Evolutionary conservation across 805 yeast species (phyloP).

Genomic region (Zygotorulaspora chibaensis): DNA sequence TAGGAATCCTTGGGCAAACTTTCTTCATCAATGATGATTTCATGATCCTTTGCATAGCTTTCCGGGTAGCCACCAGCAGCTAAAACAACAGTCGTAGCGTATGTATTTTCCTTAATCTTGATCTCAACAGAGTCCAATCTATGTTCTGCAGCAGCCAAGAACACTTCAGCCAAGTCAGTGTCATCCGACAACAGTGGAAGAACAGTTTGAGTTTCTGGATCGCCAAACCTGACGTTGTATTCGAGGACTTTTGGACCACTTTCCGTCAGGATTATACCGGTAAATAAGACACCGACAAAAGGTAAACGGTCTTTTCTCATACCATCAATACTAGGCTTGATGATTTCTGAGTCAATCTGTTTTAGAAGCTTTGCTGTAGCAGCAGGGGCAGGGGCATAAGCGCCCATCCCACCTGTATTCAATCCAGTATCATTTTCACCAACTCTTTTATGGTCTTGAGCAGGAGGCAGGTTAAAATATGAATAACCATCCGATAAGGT

Average conservation of each 20-base stretch:
- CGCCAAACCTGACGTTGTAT: slow-evolving; percentile 97
- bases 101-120: slow-evolving; percentile 50
- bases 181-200: slow-evolving; percentile 76
- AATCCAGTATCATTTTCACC: slow-evolving; percentile 92
- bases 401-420: slow-evolving; percentile 99
- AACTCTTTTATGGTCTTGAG: slow-evolving; percentile 96
- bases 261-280: slow-evolving; percentile 89
- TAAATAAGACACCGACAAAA: slow-evolving; percentile 91
- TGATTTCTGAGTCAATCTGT: slow-evolving; percentile 66
- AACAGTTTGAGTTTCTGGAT: slow-evolving; percentile 98
- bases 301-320: slow-evolving; percentile 95
- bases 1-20: slow-evolving; percentile 43
- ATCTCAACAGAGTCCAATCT: slow-evolving; percentile 78
- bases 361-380: slow-evolving; percentile 73
- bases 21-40: slow-evolving; percentile 49
- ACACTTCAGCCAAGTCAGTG: slow-evolving; percentile 89
- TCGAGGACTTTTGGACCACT: slow-evolving; percentile 91
- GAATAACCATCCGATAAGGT: slow-evolving; percentile 94
- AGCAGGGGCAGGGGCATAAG: slow-evolving; percentile 96
- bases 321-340: slow-evolving; percentile 90
- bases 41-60: slow-evolving; percentile 78
- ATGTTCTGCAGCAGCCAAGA: slow-evolving; percentile 92
- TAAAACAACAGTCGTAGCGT: slow-evolving; percentile 88
- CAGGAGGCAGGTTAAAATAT: slow-evolving; percentile 86
- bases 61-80: slow-evolving; percentile 98